Evolutionary conservation across 2,329 filamentous ascomycete genomes (phyloP).

Genomic region (Coniochaeta prunicola): DNA sequence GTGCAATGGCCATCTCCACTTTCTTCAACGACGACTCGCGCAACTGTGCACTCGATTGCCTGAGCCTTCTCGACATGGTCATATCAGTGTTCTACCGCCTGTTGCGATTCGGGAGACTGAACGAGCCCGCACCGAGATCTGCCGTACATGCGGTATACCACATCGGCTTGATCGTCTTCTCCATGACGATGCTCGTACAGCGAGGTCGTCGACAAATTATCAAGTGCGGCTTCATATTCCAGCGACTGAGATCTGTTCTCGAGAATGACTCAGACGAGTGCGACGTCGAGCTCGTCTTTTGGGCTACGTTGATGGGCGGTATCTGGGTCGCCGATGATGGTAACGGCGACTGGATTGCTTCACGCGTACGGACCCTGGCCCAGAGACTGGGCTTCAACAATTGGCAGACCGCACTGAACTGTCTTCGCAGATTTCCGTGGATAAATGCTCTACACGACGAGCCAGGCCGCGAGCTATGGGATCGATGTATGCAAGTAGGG

Average conservation of each 20-base stretch:
- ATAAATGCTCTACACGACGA: conserved; percentile 2
- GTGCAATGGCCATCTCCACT: neutral
- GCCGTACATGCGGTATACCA: conserved; percentile 3
- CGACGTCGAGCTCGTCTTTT: conserved; percentile 1
- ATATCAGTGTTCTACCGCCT: conserved; percentile 3
- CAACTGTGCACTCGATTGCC: neutral
- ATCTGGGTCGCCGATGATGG: conserved; percentile 1
- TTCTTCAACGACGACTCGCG: neutral
- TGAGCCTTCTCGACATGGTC: conserved; percentile 2
- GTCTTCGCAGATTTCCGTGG: conserved; percentile 3
- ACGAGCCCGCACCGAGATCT: neutral
- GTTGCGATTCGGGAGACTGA: conserved; percentile 1
- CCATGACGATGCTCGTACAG: conserved; percentile 5
- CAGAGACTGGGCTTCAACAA: neutral
- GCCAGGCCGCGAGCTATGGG: conserved; percentile 1
- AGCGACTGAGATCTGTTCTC: conserved; percentile 2
- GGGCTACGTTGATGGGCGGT: conserved; percentile 3
- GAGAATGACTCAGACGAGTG: neutral
- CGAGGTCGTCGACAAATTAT: neutral
- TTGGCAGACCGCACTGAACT: neutral
- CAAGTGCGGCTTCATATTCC: conserved; percentile 1
- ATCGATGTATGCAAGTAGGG: neutral
- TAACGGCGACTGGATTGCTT: conserved; percentile 1
- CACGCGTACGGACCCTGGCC: neutral
- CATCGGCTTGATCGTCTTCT: conserved; percentile 4